Percentiles rank a stretch among this genome's conserved stretches.
Evolutionary conservation across 2,329 filamentous ascomycete species (phyloP).

Genomic region (Tolypocladium amazonense): DNA sequence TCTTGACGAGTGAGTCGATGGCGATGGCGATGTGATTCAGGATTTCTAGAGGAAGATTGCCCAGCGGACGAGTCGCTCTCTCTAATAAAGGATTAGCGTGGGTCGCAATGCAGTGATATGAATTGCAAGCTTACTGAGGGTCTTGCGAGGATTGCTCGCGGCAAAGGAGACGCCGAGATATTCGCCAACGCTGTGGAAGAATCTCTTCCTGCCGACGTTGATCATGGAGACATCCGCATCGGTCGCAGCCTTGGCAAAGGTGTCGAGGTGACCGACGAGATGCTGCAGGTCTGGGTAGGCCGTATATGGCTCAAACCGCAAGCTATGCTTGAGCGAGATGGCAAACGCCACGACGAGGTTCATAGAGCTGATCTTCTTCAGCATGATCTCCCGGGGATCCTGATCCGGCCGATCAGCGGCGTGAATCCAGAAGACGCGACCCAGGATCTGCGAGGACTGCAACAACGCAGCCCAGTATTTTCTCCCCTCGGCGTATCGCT

Average conservation of each 20-base stretch:
- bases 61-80: slow-evolving; percentile 58
- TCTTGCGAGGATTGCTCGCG: slow-evolving; percentile 66
- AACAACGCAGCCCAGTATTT: slow-evolving; percentile 52
- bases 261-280: slow-evolving; percentile 62
- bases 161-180: slow-evolving; percentile 70
- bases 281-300: slow-evolving; percentile 64
- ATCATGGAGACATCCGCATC: slow-evolving; percentile 23
- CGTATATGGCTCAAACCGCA: slow-evolving; percentile 74
- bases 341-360: slow-evolving; percentile 71
- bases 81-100: neutral
- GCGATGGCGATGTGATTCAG: slow-evolving; percentile 61
- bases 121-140: slow-evolving; percentile 26
- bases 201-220: slow-evolving; percentile 28
- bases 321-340: slow-evolving; percentile 68
- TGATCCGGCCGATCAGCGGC: slow-evolving; percentile 41
- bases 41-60: slow-evolving; percentile 77
- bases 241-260: slow-evolving; percentile 53
- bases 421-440: slow-evolving; percentile 77
- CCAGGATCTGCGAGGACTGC: slow-evolving; percentile 55
- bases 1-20: slow-evolving; percentile 47
- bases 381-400: slow-evolving; percentile 52
- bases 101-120: neutral
- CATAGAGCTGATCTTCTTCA: slow-evolving; percentile 63
- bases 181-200: slow-evolving; percentile 57
- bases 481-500: slow-evolving; percentile 56